A percentile compares a stretch with the other conserved stretches of the same genome.
Evolutionary conservation across 2,329 filamentous ascomycete species (phyloP).

Genomic region (Arthrobotrys pseudoclavata): DNA sequence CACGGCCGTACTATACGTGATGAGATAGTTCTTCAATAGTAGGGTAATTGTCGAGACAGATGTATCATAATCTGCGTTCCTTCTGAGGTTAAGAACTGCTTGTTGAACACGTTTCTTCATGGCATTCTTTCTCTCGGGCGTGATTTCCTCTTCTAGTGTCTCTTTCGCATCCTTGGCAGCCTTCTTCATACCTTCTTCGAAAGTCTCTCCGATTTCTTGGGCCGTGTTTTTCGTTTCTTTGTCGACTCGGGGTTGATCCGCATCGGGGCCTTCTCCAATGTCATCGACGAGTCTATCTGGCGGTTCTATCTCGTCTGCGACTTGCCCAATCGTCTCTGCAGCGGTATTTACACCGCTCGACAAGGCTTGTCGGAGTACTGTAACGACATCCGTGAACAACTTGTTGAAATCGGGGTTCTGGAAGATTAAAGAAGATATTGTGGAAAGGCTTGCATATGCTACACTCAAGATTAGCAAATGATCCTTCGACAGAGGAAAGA

Average conservation of each 20-base stretch:
- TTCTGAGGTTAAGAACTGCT: constrained; percentile 79
- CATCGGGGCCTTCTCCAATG: constrained; percentile 69
- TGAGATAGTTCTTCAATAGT: constrained; percentile 82
- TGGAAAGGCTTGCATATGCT: constrained; percentile 86
- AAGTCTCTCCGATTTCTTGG: constrained; percentile 68
- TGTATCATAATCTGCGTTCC: constrained; percentile 84
- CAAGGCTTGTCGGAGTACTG: constrained; percentile 85
- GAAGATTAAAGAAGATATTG: constrained; percentile 84
- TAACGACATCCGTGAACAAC: constrained; percentile 83
- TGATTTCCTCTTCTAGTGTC: constrained; percentile 68
- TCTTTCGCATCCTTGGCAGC: constrained; percentile 68
- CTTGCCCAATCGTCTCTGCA: constrained; percentile 80
- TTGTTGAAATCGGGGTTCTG: constrained; percentile 91
- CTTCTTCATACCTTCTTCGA: constrained; percentile 68
- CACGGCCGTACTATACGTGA: constrained; percentile 80
- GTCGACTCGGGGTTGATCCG: constrained; percentile 69
- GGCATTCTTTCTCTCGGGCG: constrained; percentile 73
- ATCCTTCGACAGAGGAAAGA: constrained; percentile 5
- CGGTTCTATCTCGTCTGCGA: constrained; percentile 80
- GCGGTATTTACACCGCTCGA: constrained; percentile 85
- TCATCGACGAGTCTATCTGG: constrained; percentile 71
- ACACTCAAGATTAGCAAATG: constrained; percentile 8
- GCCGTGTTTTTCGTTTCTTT: constrained; percentile 66
- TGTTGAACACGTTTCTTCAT: constrained; percentile 82
- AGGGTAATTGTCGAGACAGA: constrained; percentile 84